Evolutionary conservation across 108 stramenopile species (phyloP), one percentile per base, ranked within the genome.

Genomic region (Fragilaria crotonensis): DNA sequence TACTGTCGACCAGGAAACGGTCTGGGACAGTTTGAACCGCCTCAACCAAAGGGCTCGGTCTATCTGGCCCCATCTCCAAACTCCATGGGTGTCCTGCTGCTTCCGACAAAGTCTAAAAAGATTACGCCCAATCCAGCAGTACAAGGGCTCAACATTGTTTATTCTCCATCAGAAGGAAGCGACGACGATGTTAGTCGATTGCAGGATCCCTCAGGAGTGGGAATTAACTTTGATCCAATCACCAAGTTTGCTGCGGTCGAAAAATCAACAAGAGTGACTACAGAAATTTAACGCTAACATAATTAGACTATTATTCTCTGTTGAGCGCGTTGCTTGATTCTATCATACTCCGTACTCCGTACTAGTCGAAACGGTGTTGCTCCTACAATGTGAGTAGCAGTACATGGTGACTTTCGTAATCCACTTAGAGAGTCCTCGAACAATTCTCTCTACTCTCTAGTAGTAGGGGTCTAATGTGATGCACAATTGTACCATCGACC

Each of bases 41-140:
- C 76, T 27, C 80, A 81, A 45, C 90, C 90, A n/a, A 58, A 63
- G 7, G 70, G 74, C 49, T 82, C 85, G 3, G 71, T 80, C 0
- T 92, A 92, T 68, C 31, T 92, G 48, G 76, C 84, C 41, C 82
- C 84, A 5, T 85, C 90, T 1, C 66, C 70, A 7, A 82, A 85
- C 47, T 82, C 75, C 50, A 91, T 91, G 90, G 90, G 90, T 4
- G 73, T 91, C 17, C 48, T 91, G 45, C 70, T 91, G 11, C 68
- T 90, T 32, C 80, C 62, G 30, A 69, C 56, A 17, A 63, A 85
- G 52, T 79, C 67, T 44, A 71, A 72, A 33, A 68, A 59, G 30
- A 75, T 77, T 45, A 65, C 62, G 17, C 27, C 73, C 9, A 78
- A 85, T 2, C 83, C 81, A 17, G 83, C 65, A 22, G 30, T 90